Evolutionary conservation across 2,329 filamentous ascomycete species (phyloP), one percentile per base, ranked within the genome.

Genomic region (Colletotrichum higginsianum): DNA sequence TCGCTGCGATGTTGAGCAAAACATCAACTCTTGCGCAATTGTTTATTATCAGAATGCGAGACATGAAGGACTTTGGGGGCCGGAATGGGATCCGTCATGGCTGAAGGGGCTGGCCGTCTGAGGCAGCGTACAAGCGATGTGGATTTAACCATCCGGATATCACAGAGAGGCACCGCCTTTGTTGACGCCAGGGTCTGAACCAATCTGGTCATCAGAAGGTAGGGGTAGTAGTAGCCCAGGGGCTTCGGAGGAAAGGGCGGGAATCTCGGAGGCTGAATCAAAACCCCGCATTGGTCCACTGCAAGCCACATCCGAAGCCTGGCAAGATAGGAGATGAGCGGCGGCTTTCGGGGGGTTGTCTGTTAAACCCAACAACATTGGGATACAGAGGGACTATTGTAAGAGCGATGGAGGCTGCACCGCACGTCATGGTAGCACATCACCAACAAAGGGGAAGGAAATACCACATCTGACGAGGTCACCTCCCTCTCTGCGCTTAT

Each of bases 21-120:
- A 7, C 47, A 9, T 8, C 21, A n/a, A 6, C 26, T 35, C 58
- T 72, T 58, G 53, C 53, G 60, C 53, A 40, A 69, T 63, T 60
- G 21, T 26, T 61, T 66, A n/a, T 53, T 47, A 72, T 69, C 23
- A 38, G 5, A n/a, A 60, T 21, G 58, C 23, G 46, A 72, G 69
- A 61, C 53, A 69, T 50, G 26, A 40, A 55, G 58, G 47, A 18
- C 18, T 23, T 40, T 11, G 4, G 35, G 26, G 40, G 26, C 66
- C 40, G 60, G 65, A 72, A 72, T 30, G 53, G 53, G 65, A 60
- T 56, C 18, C 42, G 26, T n/a, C 23, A 42, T 35, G 65, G 46
- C 65, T 64, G 30, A 40, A 21, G 16, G 23, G 18, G 30, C 44
- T 63, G 44, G 47, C 52, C 55, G 50, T 11, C 65, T 62, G 40